Conservation (phyloP, 495 filamentous ascomycete genomes). For the Xylaria longipes region DNA sequence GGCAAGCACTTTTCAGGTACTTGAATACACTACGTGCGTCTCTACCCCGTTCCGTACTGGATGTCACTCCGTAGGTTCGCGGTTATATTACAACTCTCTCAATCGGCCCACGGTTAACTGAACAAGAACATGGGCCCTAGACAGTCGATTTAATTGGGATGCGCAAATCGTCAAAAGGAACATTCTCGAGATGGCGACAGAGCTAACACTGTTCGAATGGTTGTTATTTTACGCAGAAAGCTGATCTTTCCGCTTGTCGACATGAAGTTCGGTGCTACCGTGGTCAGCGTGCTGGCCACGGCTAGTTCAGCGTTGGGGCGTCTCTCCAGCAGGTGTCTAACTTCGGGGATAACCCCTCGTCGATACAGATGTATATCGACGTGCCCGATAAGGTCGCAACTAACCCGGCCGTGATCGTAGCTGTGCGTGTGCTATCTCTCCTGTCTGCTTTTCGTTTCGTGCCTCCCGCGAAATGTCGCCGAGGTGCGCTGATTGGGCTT, state of each 20-base stretch:
- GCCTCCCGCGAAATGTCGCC: not conserved
- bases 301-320: constrained; percentile 32
- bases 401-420: constrained; percentile 41
- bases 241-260: not conserved
- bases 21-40: not conserved
- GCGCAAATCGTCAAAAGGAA: not conserved
- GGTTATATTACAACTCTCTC: constrained; percentile 2
- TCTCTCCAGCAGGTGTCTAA: constrained; percentile 44
- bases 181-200: not conserved
- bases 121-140: not conserved
- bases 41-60: not conserved
- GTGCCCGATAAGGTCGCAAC: constrained; percentile 44
- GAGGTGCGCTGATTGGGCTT: not conserved
- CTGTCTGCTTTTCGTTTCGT: not conserved
- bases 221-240: not conserved
- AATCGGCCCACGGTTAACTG: not conserved
- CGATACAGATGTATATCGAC: constrained; percentile 49
- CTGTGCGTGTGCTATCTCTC: constrained; percentile 13
- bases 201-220: not conserved
- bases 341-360: constrained; percentile 49
- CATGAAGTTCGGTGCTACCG: constrained; percentile 6
- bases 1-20: not conserved
- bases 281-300: constrained; percentile 9
- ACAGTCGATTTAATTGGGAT: not conserved
- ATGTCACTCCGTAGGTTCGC: not conserved